Evolutionary conservation across 108 stramenopile species (phyloP), one percentile per base, ranked within the genome.

Genomic region (Schizochytrium sp.): DNA sequence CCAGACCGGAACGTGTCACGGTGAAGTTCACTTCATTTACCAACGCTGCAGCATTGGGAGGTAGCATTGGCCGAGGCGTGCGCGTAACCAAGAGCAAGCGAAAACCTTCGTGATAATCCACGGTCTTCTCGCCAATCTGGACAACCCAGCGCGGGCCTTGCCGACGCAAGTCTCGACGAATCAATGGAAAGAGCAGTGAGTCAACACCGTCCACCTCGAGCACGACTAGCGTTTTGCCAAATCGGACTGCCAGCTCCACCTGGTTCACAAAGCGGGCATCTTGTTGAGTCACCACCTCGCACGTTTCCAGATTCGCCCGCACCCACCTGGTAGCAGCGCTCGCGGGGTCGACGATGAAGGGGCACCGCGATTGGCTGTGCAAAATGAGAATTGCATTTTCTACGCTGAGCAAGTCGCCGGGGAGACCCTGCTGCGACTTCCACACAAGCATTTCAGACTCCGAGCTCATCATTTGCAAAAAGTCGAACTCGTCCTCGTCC

Each of bases 201-300:
- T 93, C 92, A 0, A 95, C 57, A 4, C 90, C 89, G 55, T 89
- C 89, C 16, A 69, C 90, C 16, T 94, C 94, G 14, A 90, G 53
- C 29, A 95, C 60, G 12, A 95, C 88, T 58, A 95, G 88, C 21
- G 94, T 94, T 91, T 95, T 95, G 72, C 94, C 94, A 43, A 95
- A 95, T 25, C 94, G 91, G 14, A 93, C 93, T 25, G 92, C 91
- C 23, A 94, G 92, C 59, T 93, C 93, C 19, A 93, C 91, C 60
- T 90, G 51, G 8, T 44, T 87, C 21, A 44, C 25, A n/a, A 87
- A 47, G 21, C 58, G 57, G n/a, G 57, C 18, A 60, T 88, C 89
- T 14, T 88, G 71, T 8, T 44, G 72, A 25, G 91, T 57, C 5
- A 93, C 92, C 34, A 93, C 72, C 87, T 95, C 94, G 44, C 93